These are phyloP conservation scores for Calamus simplicifolius DNA, from an alignment of 176 grass and related monocot genomes.

Conservation along the genomic window DNA sequence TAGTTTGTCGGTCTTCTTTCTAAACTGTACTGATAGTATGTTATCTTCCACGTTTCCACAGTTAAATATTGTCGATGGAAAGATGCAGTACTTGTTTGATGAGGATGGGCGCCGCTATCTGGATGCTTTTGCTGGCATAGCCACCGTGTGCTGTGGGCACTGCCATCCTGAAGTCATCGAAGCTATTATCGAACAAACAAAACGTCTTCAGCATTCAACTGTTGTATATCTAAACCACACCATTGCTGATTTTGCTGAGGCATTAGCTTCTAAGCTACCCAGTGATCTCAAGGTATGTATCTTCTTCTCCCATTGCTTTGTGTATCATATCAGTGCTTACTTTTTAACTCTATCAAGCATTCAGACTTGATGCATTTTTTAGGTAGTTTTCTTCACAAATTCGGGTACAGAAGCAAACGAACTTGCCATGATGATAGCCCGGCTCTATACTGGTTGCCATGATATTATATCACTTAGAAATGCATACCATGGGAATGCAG, in stretches of 20 bases:
- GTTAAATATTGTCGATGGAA: conserved; percentile 93
- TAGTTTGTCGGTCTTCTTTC: neutral
- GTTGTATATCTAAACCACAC: conserved; percentile 80
- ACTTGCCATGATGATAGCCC: conserved; percentile 79
- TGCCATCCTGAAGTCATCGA: conserved; percentile 75
- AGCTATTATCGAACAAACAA: conserved; percentile 55
- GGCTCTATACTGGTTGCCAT: conserved; percentile 70
- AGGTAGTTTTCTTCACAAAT: conserved; percentile 96
- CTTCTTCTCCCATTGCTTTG: neutral
- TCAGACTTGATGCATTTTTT: neutral
- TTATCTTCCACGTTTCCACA: conserved; percentile 10
- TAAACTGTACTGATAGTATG: too few relatives aligned
- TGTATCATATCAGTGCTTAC: too few relatives aligned
- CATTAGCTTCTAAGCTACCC: conserved; percentile 74
- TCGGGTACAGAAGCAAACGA: conserved; percentile 97
- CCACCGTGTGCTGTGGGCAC: conserved; percentile 83
- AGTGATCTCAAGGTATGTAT: conserved; percentile 56
- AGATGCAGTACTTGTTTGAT: conserved; percentile 90
- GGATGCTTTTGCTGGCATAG: conserved; percentile 90
- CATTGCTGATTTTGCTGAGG: conserved; percentile 86
- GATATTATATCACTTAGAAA: conserved; percentile 88
- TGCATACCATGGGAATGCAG: conserved; percentile 83
- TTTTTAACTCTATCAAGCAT: too few relatives aligned
- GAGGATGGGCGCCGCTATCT: conserved; percentile 65
- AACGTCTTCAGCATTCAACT: conserved; percentile 70